Base-by-base conservation (phyloP, 2,329 filamentous ascomycete genomes). In the Xylariaceae sp. region DNA sequence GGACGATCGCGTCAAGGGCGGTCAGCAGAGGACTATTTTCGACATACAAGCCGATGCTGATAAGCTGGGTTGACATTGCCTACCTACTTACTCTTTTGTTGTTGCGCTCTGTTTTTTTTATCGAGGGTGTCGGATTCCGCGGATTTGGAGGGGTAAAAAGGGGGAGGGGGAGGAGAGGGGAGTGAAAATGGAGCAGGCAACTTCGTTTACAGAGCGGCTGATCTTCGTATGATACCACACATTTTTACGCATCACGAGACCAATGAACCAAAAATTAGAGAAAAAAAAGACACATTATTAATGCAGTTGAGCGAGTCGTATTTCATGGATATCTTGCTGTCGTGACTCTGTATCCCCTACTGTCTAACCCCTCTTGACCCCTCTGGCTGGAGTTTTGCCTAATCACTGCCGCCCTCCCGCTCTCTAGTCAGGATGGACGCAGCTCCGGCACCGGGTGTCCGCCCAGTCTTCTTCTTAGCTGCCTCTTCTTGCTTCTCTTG, bases 401-500 rank as follows among this genome's bases (percentile, higher is more conserved):
- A 65, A 51, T 65, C 63, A 44, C 64, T 64, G 37, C 66, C 65
- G n/a, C 66, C 72, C 46, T 73, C 73, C 56, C 71, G 66, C 69
- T 76, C 73, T 76, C 85, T 76, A 73, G 89, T 91, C 68, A 89
- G 78, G 67, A 94, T 90, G 43, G 89, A 81, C 19, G 88, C 84
- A 63, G 76, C 85, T 46, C 85, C 85, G 48, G 80, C 83, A 55
- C 85, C 86, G n/a, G 85, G 81, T 58, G 83, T 81, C 65, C 86
- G 80, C 56, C 88, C 87, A 44, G 84, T 88, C 85, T 96, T 95
- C 86, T 96, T 96, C 82, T 91, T 96, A 41, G 89, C 90, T 29
- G 92, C 92, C 78, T 99, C 94, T 74, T 97, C 94, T 71, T 96
- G 91, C 83, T 99, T 99, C 82, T 99, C 95, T 67, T 91, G 88